Percentiles rank a stretch among this genome's conserved stretches.
Evolutionary conservation across 192 early-diverging fungal genomes (phyloP).

Genomic region (Phycomyces nitens): DNA sequence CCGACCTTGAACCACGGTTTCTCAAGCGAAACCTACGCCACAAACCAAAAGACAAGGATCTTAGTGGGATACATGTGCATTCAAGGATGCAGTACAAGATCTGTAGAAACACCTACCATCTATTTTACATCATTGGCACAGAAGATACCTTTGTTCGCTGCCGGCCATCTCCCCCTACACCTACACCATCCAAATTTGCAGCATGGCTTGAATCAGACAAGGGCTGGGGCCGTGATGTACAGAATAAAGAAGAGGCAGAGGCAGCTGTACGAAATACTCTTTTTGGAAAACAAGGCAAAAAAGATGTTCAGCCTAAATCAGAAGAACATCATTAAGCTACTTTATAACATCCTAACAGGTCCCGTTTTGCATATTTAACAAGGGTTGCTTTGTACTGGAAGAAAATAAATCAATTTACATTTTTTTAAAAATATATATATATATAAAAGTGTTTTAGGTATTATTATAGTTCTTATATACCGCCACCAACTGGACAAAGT

Average conservation of each 20-base stretch:
- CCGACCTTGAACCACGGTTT: constrained; percentile 13
- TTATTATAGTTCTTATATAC: too few relatives aligned
- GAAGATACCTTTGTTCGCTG: constrained; percentile 18
- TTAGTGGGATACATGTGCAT: constrained; percentile 56
- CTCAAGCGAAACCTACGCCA: constrained; percentile 17
- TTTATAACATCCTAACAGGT: too few relatives aligned
- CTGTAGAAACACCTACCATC: constrained; percentile 93
- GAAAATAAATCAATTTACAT: too few relatives aligned
- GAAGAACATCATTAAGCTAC: too few relatives aligned
- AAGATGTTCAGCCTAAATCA: too few relatives aligned
- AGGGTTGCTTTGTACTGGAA: too few relatives aligned
- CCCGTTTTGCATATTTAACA: too few relatives aligned
- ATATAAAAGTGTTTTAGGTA: too few relatives aligned
- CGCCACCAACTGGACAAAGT: too few relatives aligned
- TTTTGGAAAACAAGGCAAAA: not conserved
- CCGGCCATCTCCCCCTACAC: not conserved
- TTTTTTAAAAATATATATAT: too few relatives aligned
- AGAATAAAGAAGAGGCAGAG: constrained; percentile 12
- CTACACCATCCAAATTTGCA: not conserved
- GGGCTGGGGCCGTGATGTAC: constrained; percentile 14
- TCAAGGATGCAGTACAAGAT: constrained; percentile 94
- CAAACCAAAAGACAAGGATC: constrained; percentile 10
- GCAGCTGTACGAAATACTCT: not conserved
- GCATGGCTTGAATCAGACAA: constrained; percentile 10
- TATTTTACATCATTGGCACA: constrained; percentile 55